Evolutionary conservation across 768 basidiomycete species (phyloP), one percentile per base, ranked within the genome.

Genomic region (Lentinus tigrinus): DNA sequence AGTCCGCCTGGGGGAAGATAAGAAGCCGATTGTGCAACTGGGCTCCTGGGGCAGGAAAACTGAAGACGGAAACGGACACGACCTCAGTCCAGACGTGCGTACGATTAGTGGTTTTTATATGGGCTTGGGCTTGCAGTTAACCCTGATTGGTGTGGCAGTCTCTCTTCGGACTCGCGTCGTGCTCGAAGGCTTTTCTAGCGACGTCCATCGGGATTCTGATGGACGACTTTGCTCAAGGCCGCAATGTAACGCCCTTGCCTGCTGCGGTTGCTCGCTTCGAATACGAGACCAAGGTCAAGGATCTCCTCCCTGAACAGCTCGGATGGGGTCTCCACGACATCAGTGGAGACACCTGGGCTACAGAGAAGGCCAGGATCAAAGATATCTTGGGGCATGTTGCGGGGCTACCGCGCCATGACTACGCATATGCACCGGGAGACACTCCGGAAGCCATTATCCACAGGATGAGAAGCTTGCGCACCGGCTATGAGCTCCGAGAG

Each of bases 381-480:
- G 79, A 80, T 57, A 67, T 76, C 0, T 58, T 79, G 17, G 67
- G 77, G 3, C 79, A 79, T 26, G 67, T 74, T 10, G 72, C 76
- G 28, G 80, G 79, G 4, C 3, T 81, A 9, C 70, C 71, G 3
- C 63, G 75, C 11, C 74, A 77, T 16, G 77, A 76, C 36, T 62
- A 60, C n/a, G 58, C 70, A 0, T 74, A 74, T 36, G 67, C 63
- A 11, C 69, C 59, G 1, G 42, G 47, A 31, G 75, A 77, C 34
- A 70, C 63, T 0, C 57, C 73, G 0, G 44, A 44, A 26, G 72
- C 66, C 21, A 19, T 66, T 37, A 53, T 74, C 1, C 26, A 23
- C 23, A 65, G 70, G 23, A 57, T 77, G 55, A 69, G 58, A 10
- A 42, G 73, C 43, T 62, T 76, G 13, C 65, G 63, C 6, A 73